Conservation (phyloP, 352 stramenopile genomes). For the Phytophthora megakarya region DNA sequence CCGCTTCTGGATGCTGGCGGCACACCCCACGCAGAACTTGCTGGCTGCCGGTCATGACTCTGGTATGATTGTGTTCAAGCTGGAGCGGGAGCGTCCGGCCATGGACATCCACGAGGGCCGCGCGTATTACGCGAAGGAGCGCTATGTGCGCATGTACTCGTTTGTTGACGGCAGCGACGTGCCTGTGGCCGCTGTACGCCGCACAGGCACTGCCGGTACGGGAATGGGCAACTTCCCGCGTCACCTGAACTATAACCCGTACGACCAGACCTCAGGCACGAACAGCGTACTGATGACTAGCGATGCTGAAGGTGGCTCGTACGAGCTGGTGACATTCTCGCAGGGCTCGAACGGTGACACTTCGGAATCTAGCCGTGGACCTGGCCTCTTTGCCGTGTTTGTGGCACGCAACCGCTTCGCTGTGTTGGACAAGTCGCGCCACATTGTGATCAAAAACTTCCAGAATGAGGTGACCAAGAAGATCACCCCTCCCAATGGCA, state of each 20-base stretch:
- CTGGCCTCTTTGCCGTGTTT: slow-evolving; percentile 96
- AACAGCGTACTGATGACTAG: slow-evolving; percentile 94
- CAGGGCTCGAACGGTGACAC: slow-evolving; percentile 75
- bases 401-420: slow-evolving; percentile 98
- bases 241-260: slow-evolving; percentile 96
- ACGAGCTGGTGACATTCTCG: slow-evolving; percentile 97
- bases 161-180: slow-evolving; percentile 86
- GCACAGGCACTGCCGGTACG: slow-evolving; percentile 66
- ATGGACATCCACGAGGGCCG: slow-evolving; percentile 88
- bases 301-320: slow-evolving; percentile 96
- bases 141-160: slow-evolving; percentile 97
- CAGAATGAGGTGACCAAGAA: slow-evolving; percentile 99
- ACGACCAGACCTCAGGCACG: slow-evolving; percentile 90
- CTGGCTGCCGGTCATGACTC: slow-evolving; percentile 98
- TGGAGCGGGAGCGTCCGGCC: slow-evolving; percentile 96
- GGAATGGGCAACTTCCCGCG: slow-evolving; percentile 94
- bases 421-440: slow-evolving; percentile 95
- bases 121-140: slow-evolving; percentile 97
- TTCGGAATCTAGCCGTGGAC: slow-evolving; percentile 93
- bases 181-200: slow-evolving; percentile 71
- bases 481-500: slow-evolving; percentile 95
- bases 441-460: slow-evolving; percentile 99
- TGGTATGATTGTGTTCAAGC: slow-evolving; percentile 99
- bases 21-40: slow-evolving; percentile 97
- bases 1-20: slow-evolving; percentile 98